phyloP scores from a whole-genome alignment of 805 yeast genomes.

The Saturnispora halmiae region DNA sequence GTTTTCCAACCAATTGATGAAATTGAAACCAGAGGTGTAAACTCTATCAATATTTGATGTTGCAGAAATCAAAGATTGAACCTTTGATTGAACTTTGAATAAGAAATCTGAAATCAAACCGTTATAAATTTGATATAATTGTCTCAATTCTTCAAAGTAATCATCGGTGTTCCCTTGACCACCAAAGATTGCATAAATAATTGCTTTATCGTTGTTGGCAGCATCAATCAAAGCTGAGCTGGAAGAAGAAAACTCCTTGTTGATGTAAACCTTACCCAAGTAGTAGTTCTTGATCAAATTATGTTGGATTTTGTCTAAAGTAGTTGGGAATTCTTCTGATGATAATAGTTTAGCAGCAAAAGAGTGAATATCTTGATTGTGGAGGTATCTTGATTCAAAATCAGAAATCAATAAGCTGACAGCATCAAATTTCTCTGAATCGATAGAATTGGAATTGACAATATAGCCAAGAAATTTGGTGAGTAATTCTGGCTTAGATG shows the following conservation, averaged over 20 bases:
- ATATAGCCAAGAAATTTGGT: conserved; percentile 76
- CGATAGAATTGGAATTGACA: conserved; percentile 23
- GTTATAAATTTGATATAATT: conserved; percentile 66
- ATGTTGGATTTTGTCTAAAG: conserved; percentile 58
- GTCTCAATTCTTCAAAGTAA: conserved; percentile 92
- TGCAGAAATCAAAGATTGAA: conserved; percentile 58
- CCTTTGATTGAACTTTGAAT: conserved; percentile 54
- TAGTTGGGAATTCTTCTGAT: conserved; percentile 52
- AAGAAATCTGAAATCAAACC: conserved; percentile 68
- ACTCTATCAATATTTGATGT: conserved; percentile 76
- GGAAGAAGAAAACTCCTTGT: conserved; percentile 13
- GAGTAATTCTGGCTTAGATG: conserved; percentile 75
- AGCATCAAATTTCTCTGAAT: conserved; percentile 40
- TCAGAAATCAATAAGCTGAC: conserved; percentile 65
- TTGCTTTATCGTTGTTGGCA: conserved; percentile 46
- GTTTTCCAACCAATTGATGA: conserved; percentile 76
- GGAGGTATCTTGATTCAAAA: conserved; percentile 73
- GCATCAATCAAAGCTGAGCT: conserved; percentile 46
- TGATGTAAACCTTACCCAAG: conserved; percentile 27
- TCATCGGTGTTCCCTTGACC: conserved; percentile 99
- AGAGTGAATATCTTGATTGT: conserved; percentile 76
- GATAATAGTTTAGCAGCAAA: conserved; percentile 66
- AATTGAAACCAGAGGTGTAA: conserved; percentile 88
- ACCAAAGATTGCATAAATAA: conserved; percentile 84
- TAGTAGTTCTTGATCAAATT: conserved; percentile 73